Evolutionary conservation across 2,329 filamentous ascomycete genomes (phyloP).

Genomic region (Stagonosporopsis chrysanthemi): DNA sequence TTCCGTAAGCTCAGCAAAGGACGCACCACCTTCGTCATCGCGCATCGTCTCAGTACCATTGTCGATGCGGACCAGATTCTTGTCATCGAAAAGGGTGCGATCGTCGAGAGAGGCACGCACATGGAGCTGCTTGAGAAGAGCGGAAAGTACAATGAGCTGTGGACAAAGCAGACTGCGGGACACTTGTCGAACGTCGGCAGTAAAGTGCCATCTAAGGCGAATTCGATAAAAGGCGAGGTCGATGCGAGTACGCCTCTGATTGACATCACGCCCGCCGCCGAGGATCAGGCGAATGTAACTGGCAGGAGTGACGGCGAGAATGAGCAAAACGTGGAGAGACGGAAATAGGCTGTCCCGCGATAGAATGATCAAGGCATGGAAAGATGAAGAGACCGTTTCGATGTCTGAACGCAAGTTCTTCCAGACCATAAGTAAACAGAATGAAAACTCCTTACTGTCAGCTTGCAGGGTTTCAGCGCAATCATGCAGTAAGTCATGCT

Average conservation of each 20-base stretch:
- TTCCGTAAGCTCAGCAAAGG: constrained; percentile 65
- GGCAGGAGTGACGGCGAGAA: constrained; percentile 16
- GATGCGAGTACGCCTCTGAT: constrained; percentile 25
- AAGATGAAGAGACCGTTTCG: neutral
- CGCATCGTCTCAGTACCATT: constrained; percentile 84
- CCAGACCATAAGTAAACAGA: neutral
- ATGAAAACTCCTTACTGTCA: neutral
- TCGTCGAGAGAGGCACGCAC: constrained; percentile 81
- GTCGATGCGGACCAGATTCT: constrained; percentile 86
- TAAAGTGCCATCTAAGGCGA: constrained; percentile 27
- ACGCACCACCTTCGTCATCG: constrained; percentile 72
- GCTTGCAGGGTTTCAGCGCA: neutral
- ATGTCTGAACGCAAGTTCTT: neutral
- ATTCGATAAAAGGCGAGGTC: constrained; percentile 24
- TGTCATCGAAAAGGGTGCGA: constrained; percentile 77
- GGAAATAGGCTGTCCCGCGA: constrained; percentile 12
- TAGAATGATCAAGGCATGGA: neutral
- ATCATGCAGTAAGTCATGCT: neutral
- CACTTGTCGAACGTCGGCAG: constrained; percentile 29
- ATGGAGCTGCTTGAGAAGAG: constrained; percentile 73
- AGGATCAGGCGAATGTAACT: constrained; percentile 29
- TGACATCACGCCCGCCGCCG: constrained; percentile 35
- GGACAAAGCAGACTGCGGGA: constrained; percentile 76
- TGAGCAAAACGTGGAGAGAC: constrained; percentile 20
- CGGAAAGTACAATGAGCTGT: constrained; percentile 83